phyloP scores from a whole-genome alignment of 129 eudicot species.

The Kitagawia praeruptora region DNA sequence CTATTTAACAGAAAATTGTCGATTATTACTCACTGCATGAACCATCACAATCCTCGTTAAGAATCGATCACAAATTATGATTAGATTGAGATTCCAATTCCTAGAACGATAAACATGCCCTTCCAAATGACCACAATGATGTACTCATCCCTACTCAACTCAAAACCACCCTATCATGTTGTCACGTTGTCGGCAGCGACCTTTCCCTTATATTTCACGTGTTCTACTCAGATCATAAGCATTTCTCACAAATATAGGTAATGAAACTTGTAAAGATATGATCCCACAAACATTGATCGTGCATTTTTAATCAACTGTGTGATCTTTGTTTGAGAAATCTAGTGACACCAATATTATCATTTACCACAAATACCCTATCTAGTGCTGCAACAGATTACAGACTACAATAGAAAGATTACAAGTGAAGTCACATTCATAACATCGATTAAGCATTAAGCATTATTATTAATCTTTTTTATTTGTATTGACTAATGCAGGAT shows the following conservation, averaged over 20 bases:
- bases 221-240: not conserved
- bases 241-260: not conserved
- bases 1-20: not conserved
- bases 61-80: not conserved
- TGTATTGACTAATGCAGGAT: conserved; percentile 22
- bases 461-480: not conserved
- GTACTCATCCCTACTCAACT: not conserved
- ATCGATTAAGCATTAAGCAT: not conserved
- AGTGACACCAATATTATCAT: not conserved
- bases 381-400: not conserved
- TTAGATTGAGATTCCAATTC: not conserved
- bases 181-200: not conserved
- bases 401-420: not conserved
- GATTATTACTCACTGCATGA: not conserved
- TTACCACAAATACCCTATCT: not conserved
- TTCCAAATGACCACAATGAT: not conserved
- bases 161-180: conserved; percentile 5
- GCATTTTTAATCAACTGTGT: too few species aligned
- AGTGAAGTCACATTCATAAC: not conserved
- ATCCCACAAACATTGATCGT: not conserved
- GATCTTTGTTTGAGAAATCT: not conserved
- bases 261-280: not conserved
- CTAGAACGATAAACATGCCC: not conserved
- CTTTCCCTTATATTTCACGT: not conserved
- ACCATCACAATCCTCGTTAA: not conserved